These are phyloP conservation scores for Syzygium aqueum DNA, from an alignment of 345 rosid genomes.

Conservation along the genomic window DNA sequence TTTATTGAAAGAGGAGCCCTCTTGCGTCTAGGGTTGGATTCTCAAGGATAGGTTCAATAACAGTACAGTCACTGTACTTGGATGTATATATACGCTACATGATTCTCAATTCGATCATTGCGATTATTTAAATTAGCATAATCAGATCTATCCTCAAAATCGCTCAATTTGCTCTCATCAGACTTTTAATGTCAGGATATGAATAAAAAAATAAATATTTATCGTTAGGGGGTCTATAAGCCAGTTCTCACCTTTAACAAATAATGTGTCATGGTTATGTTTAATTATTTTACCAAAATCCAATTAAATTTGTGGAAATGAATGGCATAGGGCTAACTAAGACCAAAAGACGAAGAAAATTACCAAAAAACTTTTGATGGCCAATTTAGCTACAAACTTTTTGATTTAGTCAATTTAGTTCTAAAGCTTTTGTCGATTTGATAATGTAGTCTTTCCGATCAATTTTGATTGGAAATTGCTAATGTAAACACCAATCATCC, in stretches of 20 bases:
- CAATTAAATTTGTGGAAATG: not conserved
- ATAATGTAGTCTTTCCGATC: accelerated
- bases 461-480: not conserved
- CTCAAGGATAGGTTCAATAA: not conserved
- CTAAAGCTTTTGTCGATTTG: accelerated
- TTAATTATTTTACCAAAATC: not conserved
- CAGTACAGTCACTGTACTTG: not conserved
- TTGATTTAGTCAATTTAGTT: accelerated
- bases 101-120: not conserved
- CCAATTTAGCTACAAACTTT: not conserved
- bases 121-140: not conserved
- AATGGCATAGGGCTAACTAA: not conserved
- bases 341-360: not conserved
- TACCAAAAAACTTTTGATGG: accelerated
- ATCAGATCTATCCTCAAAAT: not conserved
- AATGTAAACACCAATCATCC: not conserved
- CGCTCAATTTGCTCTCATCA: not conserved
- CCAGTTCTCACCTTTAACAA: not conserved
- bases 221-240: not conserved
- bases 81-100: not conserved
- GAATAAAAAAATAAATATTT: not conserved
- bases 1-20: not conserved
- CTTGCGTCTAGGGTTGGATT: not conserved
- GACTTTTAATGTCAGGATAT: not conserved
- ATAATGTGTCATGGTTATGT: too few species aligned